Base-by-base conservation (phyloP, 805 yeast genomes). In the Huiozyma naganishii region DNA sequence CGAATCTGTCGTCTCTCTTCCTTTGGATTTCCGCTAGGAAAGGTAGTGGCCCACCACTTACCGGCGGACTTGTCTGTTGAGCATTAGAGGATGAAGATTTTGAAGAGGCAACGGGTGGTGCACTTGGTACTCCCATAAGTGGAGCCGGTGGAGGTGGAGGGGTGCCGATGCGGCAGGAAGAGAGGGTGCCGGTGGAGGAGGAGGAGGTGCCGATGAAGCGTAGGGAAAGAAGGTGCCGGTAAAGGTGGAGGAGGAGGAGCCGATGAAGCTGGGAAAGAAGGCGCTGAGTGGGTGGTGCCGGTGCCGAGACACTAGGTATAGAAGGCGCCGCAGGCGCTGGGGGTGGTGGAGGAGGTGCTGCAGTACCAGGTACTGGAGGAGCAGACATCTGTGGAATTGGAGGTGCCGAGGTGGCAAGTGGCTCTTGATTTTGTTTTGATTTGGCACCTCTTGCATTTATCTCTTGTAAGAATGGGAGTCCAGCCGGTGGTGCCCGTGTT, bases 391-490 rank as follows among this genome's bases (percentile, higher is more conserved):
- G 45, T n/a, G 67, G 61, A 13, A 59, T 49, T 11, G 63, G 45
- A 27, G 64, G 61, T 1, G 57, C 51, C n/a, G 54, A 45, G 28
- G 40, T 28, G 8, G 40, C 32, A 3, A 11, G 12, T 13, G 33
- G 3, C 33, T 8, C 9, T 8, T 8, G 33, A 30, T 9, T 30
- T 11, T 8, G 33, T 30, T 8, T 8, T 5, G 33, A 8, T 10
- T 75, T 73, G 48, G 70, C 64, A 54, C 80, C 62, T 51, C 72
- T 71, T 13, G 74, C 69, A 48, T 76, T 74, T 40, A 76, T 76
- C 44, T 75, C 72, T 1, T 73, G 74, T 39, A 76, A 59, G 50
- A 76, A 76, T 5, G 81, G 80, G 28, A 75, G 54, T 8, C 33
- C 33, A 13, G 39, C 29, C 5, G 65, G 52, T 33, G 64, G 61